A percentile compares a stretch with the other conserved stretches of the same genome.
Conservation (phyloP, 768 basidiomycete species). For the Pholiota molesta region DNA sequence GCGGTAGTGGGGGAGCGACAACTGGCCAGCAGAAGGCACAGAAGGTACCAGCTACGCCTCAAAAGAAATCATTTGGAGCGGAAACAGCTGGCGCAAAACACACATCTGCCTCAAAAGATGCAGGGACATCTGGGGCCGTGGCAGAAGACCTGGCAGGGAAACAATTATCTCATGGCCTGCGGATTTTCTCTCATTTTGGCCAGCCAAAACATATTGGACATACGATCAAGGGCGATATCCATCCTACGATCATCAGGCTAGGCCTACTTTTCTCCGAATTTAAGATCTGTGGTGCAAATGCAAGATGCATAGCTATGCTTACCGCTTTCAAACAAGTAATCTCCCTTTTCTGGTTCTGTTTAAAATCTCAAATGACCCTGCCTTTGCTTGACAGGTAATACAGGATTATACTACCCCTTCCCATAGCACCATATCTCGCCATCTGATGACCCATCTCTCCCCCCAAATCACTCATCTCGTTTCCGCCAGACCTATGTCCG, state of each 20-base stretch:
- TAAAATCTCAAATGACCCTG: slow-evolving; percentile 12
- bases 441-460: slow-evolving; percentile 89
- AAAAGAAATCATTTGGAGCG: slow-evolving; percentile 34
- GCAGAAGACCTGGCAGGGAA: slow-evolving; percentile 40
- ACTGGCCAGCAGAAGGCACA: slow-evolving; percentile 27
- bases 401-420: slow-evolving; percentile 88
- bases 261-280: slow-evolving; percentile 92
- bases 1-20: slow-evolving; percentile 20
- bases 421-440: slow-evolving; percentile 85
- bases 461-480: slow-evolving; percentile 93
- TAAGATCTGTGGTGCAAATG: slow-evolving; percentile 92
- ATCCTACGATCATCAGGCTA: slow-evolving; percentile 84
- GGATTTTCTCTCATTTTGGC: slow-evolving; percentile 88
- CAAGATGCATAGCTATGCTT: slow-evolving; percentile 91
- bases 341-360: slow-evolving; percentile 14
- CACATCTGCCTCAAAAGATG: slow-evolving; percentile 31
- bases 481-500: slow-evolving; percentile 85
- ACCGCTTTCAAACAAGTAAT: slow-evolving; percentile 89
- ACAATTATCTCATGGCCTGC: slow-evolving; percentile 61
- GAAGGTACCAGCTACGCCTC: slow-evolving; percentile 31
- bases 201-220: slow-evolving; percentile 61
- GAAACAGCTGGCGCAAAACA: slow-evolving; percentile 30
- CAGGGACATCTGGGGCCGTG: slow-evolving; percentile 18
- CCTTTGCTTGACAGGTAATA: slow-evolving; percentile 63
- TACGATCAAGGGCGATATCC: slow-evolving; percentile 80